Percentiles rank a stretch among this genome's conserved stretches.
phyloP scores from a whole-genome alignment of 345 rosid species.

The Turnera subulata region DNA sequence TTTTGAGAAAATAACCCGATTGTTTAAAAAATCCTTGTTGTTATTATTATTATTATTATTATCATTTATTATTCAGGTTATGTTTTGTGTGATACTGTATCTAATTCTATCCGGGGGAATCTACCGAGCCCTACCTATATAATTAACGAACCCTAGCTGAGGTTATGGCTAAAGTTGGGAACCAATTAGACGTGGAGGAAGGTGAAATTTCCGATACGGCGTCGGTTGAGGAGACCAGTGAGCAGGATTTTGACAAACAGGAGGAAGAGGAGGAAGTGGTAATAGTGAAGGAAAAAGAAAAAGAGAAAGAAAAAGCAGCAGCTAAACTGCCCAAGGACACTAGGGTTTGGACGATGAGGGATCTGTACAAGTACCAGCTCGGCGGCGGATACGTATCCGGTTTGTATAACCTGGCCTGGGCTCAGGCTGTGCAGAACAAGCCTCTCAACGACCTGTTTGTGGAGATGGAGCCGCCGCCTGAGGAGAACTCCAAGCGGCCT shows the following conservation, averaged over 20 bases:
- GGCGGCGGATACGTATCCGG: constrained; percentile 57
- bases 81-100: not conserved
- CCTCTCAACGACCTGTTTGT: constrained; percentile 55
- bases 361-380: constrained; percentile 55
- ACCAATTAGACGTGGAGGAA: constrained; percentile 61
- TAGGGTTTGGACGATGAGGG: constrained; percentile 78
- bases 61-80: not conserved
- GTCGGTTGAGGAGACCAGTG: constrained; percentile 68
- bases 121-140: not conserved
- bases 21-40: not conserved
- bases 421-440: constrained; percentile 91
- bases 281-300: constrained; percentile 25
- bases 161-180: not conserved
- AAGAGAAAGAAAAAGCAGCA: constrained; percentile 24
- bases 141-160: constrained; percentile 24
- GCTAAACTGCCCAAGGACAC: not conserved
- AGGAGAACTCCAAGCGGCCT: constrained; percentile 37
- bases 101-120: not conserved
- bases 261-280: too few species aligned
- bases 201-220: constrained; percentile 81
- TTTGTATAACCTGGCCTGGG: constrained; percentile 84
- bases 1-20: not conserved
- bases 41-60: not conserved
- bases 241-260: constrained; percentile 49
- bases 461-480: constrained; percentile 39